Evolutionary conservation across 1,139 yeast species (phyloP), one percentile per base, ranked within the genome.

Genomic region (Debaryomyces udenii): DNA sequence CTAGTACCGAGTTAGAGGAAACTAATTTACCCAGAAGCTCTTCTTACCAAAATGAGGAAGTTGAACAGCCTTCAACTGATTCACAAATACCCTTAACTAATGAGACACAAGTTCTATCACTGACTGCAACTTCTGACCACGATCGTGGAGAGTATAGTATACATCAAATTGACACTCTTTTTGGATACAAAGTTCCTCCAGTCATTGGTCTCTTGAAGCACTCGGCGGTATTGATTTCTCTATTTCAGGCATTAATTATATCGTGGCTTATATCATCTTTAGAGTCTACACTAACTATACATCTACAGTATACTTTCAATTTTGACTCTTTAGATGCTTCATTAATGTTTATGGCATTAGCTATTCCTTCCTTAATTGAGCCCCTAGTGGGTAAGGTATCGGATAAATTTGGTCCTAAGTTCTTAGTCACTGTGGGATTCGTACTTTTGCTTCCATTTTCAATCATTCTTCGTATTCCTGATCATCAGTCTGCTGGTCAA

Each of bases 381-480:
- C 37, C 37, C 9, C 24, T 33, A 11, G 37, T 33, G 13, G 37
- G 37, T 4, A 33, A 33, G 15, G 3, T 33, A 10, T n/a, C 27
- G 4, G 37, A 33, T 9, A 33, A 33, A 9, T 9, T 33, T 13
- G 37, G 37, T 11, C 37, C 37, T 14, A 33, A 23, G 14, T 20
- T 20, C 17, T 33, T 33, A 16, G 37, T 34, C 15, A 34, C 37
- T 6, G 10, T 34, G 17, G 37, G 37, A 9, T 34, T 34, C 14
- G 7, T 24, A 11, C 27, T 13, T 11, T 34, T 34, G 20, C 17
- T 26, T 11, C 37, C 37, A n/a, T 34, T 34, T 26, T 34, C 22
- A n/a, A 34, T 24, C n/a, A 20, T 34, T 13, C 37, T 34, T 23
- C 13, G 28, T 23, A 14, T 34, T 24, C 37, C 37, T 14, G 20